Evolutionary conservation across 2,329 filamentous ascomycete genomes (phyloP), one percentile per base, ranked within the genome.

Genomic region (Fusarium pininemorale): DNA sequence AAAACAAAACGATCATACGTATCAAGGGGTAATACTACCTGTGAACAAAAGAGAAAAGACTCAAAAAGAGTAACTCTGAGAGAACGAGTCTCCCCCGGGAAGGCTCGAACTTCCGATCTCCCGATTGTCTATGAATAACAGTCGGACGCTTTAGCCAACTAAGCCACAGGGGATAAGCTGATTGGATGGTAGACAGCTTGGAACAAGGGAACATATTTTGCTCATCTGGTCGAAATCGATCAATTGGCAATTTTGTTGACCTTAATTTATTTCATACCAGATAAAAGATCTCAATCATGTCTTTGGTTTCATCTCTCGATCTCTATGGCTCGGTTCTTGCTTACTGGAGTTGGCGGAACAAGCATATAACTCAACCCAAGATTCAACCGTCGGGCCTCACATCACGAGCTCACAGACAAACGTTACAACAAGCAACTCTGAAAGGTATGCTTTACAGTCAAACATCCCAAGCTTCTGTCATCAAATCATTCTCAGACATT

Each of bases 91-190:
- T 78, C 76, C 76, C 76, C 76, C 76, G 76, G 76, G 71, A 78
- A 78, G 76, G 76, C 69, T 78, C 77, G 76, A 78, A 78, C 76
- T 78, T 76, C 73, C 74, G 76, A 78, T 78, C 76, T 78, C 75
- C 73, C 75, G 76, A 78, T 78, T 76, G 73, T 76, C 74, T 76
- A 56, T 56, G 28, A 62, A 72, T 74, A 74, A 74, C 72, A 74
- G 72, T 74, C 72, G 72, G 72, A 74, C 72, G 72, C 72, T 74
- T 74, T 74, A 75, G 72, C 72, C 72, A 74, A 75, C 73, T 75
- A 75, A 75, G 72, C 73, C 73, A 75, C 72, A 73, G 69, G 73
- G 73, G 73, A 69, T 69, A 69, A 63, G 64, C 64, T 69, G 56
- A 69, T 69, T 69, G 66, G 66, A 69, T 69, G 18, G 26, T 48